phyloP scores from a whole-genome alignment of 345 rosid genomes.

The Camelina sativa region DNA sequence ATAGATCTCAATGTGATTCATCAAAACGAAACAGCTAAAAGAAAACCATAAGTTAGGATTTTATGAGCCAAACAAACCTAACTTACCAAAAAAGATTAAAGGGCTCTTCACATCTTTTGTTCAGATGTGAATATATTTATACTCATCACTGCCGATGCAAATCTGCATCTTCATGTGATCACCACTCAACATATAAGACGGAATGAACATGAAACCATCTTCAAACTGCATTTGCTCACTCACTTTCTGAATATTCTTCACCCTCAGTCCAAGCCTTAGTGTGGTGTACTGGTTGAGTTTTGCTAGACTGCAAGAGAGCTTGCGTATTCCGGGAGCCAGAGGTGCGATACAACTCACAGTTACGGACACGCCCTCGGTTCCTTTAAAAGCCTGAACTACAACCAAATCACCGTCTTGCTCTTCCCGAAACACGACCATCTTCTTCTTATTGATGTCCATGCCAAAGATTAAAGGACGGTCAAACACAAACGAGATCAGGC shows the following conservation, averaged over 20 bases:
- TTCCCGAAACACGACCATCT: not conserved
- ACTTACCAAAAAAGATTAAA: too few relatives aligned
- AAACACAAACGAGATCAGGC: constrained; percentile 4
- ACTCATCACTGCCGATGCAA: not conserved
- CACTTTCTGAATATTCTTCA: not conserved
- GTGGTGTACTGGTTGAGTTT: not conserved
- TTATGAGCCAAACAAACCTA: too few relatives aligned
- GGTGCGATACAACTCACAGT: not conserved
- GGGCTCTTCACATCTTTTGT: too few relatives aligned
- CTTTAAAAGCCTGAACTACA: not conserved
- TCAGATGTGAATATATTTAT: too few relatives aligned
- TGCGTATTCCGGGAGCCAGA: not conserved
- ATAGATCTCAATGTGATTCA: too few relatives aligned
- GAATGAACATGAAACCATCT: not conserved
- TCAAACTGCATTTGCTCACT: not conserved
- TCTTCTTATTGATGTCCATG: not conserved
- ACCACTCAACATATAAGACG: not conserved
- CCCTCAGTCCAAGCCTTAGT: not conserved
- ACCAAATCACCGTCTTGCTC: not conserved
- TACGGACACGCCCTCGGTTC: not conserved
- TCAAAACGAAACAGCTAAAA: too few relatives aligned
- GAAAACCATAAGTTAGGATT: too few relatives aligned
- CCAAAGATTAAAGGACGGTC: not conserved
- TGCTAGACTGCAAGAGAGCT: not conserved
- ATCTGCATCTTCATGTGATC: not conserved